Evolutionary conservation across 805 yeast genomes (phyloP), one percentile per base, ranked within the genome.

Genomic region (Candida mattraensis): DNA sequence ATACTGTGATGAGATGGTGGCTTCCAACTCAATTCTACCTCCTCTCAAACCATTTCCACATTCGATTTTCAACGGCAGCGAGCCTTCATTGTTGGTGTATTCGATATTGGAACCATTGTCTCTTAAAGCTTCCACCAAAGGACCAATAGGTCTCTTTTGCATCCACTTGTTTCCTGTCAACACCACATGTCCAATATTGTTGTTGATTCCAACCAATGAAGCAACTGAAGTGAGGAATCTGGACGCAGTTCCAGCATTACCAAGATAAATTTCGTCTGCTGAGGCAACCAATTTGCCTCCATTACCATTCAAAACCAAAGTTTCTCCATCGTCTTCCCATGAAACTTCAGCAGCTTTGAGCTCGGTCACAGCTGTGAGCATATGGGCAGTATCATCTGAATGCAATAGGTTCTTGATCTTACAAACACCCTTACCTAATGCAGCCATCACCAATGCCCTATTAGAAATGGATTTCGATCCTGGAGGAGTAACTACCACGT

Each of bases 201-300:
- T 54, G 11, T 72, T 54, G 18, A 79, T 67, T 14, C 74, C 69
- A 5, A 85, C 95, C 42, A 89, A 68, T n/a, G 95, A 75, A 13
- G 95, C 96, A 18, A 93, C 91, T 2, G 96, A 78, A 3, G 97
- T 86, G 56, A 93, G 73, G 61, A 93, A 93, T 54, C 99, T 76
- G 5, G 97, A 86, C 4, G 99, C 98, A 28, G 99, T 93, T 48
- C 99, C 99, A 1, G 99, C 98, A 56, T 93, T 93, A 39, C 99
- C 99, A 44, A 93, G 71, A 63, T 87, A 93, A 39, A 93, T 68
- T 44, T 80, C 83, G 34, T 80, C 77, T 12, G 66, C 63, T 32
- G 81, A 74, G 3, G 94, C 82, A 19, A 67, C 52, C 44, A 87
- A 61, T 19, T 78, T 65, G 39, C 97, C 97, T 41, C 93, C 93